Evolutionary conservation across 768 basidiomycete species (phyloP).

Genomic region (Phylloporus rhodoxanthus): DNA sequence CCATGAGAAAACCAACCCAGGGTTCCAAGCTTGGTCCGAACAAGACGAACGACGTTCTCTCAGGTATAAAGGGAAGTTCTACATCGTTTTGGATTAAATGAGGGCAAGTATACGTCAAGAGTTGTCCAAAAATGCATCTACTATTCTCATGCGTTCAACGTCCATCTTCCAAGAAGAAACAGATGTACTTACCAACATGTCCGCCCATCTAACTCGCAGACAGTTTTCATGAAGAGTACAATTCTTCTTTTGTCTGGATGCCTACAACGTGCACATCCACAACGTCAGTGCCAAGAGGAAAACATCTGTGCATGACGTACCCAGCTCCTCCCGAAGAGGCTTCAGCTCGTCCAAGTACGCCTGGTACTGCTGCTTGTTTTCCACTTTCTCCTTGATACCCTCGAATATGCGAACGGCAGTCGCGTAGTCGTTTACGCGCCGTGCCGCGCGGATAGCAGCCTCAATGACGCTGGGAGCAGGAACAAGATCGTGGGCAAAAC

Average conservation of each 20-base stretch:
- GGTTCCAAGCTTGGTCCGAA: not conserved
- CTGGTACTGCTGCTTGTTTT: conserved; percentile 93
- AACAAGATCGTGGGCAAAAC: conserved; percentile 97
- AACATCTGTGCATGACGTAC: conserved; percentile 37
- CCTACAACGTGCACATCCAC: conserved; percentile 32
- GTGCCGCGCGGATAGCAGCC: conserved; percentile 79
- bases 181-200: conserved; percentile 15
- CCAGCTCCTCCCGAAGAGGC: conserved; percentile 84
- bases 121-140: conserved; percentile 23
- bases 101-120: conserved; percentile 15
- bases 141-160: conserved; percentile 10
- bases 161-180: not conserved
- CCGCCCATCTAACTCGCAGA: conserved; percentile 7
- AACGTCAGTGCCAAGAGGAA: not conserved
- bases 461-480: conserved; percentile 80
- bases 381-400: conserved; percentile 95
- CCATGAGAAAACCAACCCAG: not conserved
- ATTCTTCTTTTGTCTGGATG: conserved; percentile 57
- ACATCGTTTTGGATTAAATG: conserved; percentile 17
- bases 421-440: conserved; percentile 94
- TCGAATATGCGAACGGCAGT: conserved; percentile 96
- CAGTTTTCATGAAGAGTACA: conserved; percentile 43
- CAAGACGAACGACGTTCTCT: not conserved
- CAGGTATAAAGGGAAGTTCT: not conserved
- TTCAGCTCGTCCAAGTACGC: conserved; percentile 90